Conservation (phyloP, 306 rosid genomes). For the Spatholobus suberectus region DNA sequence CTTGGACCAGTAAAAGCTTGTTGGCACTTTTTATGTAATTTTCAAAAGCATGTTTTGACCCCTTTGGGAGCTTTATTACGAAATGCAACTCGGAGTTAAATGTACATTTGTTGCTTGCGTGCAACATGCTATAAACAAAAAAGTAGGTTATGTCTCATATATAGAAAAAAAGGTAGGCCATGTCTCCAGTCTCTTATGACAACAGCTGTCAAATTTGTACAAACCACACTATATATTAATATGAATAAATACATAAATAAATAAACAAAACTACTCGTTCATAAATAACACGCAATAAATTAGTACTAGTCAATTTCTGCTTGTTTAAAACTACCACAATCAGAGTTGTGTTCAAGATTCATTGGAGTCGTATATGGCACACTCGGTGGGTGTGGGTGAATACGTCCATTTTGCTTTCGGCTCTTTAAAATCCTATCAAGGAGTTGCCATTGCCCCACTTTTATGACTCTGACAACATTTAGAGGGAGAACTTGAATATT, state of each 20-base stretch:
- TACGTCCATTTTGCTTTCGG: background rate
- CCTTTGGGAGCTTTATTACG: background rate
- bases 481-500: background rate
- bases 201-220: background rate
- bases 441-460: background rate
- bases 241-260: background rate
- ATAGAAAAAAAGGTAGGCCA: background rate
- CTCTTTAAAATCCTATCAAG: background rate
- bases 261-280: background rate
- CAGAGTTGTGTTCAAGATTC: background rate
- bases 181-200: background rate
- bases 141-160: background rate
- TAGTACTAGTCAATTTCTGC: background rate
- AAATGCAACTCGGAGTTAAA: background rate
- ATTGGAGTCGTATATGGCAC: background rate
- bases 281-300: background rate
- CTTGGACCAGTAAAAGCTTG: background rate
- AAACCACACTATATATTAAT: background rate
- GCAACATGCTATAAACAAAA: background rate
- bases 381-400: no score
- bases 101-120: background rate
- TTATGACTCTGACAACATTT: background rate
- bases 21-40: background rate
- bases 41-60: constrained; percentile 7
- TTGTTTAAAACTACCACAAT: background rate